Conservation (phyloP, 306 rosid genomes). For the Alnus glutinosa region DNA sequence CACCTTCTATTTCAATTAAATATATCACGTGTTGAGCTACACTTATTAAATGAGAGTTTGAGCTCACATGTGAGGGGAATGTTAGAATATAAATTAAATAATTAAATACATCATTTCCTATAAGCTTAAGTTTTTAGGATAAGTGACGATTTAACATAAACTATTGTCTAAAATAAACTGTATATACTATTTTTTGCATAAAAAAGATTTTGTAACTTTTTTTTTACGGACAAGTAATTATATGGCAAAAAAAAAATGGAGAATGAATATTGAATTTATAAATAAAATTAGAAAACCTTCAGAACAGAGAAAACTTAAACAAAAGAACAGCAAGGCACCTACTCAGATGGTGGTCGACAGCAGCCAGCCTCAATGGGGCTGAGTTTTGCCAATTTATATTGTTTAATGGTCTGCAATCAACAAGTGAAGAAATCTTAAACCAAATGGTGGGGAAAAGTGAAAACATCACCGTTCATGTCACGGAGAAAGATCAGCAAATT, state of each 20-base stretch:
- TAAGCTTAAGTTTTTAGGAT: too few relatives aligned
- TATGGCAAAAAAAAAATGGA: neutral
- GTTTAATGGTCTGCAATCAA: constrained; percentile 64
- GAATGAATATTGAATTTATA: neutral
- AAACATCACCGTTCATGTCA: neutral
- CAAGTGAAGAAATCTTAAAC: neutral
- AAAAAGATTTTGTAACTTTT: neutral
- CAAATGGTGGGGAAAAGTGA: neutral
- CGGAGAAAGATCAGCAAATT: constrained; percentile 20
- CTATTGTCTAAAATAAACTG: too few relatives aligned
- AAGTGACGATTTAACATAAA: too few relatives aligned
- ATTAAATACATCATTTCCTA: too few relatives aligned
- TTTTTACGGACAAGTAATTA: neutral
- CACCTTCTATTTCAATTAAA: too few relatives aligned
- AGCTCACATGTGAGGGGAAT: too few relatives aligned
- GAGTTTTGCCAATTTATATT: constrained; percentile 72
- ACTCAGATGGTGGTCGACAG: constrained; percentile 93
- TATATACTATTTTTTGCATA: neutral
- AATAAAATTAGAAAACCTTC: constrained; percentile 3
- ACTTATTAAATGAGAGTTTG: too few relatives aligned
- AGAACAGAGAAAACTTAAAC: neutral
- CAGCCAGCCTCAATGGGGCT: constrained; percentile 90
- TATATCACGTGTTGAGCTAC: too few relatives aligned
- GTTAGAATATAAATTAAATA: too few relatives aligned
- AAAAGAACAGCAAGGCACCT: constrained; percentile 38